Base-by-base conservation (phyloP, 2,329 filamentous ascomycete genomes). In the Trichoderma afroharzianum region DNA sequence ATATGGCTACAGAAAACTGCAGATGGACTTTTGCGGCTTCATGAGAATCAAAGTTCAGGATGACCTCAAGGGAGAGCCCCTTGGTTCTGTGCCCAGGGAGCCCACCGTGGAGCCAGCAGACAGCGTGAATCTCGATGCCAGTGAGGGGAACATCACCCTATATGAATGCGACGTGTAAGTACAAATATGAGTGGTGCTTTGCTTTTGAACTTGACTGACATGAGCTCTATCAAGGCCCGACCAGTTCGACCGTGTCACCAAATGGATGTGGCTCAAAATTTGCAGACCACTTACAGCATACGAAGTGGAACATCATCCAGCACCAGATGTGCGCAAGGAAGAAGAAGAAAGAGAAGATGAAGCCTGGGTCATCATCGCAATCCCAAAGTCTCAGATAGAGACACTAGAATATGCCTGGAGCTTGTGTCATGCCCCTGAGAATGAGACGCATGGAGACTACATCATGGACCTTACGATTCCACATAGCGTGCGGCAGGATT, bases 231-330 rank as follows among this genome's bases (percentile, higher is more conserved):
- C 18, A 47, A 36, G 61, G 69, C 72, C 18, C 6, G 55, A 63
- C 11, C 39, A 32, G 12, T 63, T 26, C 3, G 72, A 63, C 6
- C 36, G 26, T 8, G 11, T 50, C 9, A 73, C 72, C 21, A 74
- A 33, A 2, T 78, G 76, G 76, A 63, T 67, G 14, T 78, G 76
- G 76, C 73, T 78, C 71, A 74, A 74, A 28, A 76, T 78, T 43
- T 55, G 57, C 39, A 78, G 76, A 62, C 75, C 76, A 4, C 32
- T 78, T 2, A 26, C 63, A 18, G 39, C 64, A 11, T n/a, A 39
- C 14, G 57, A 68, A 57, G 32, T 33, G 12, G 71, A 69, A 6
- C 43, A 68, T 24, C 39, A 26, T 14, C 8, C 18, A 11, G 39
- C 74, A 71, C 43, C 58, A 12, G 68, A 72, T 3, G 24, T 76